These are phyloP conservation scores for Lindgomyces ingoldianus DNA, from an alignment of 495 filamentous ascomycete genomes.

Conservation along the genomic window DNA sequence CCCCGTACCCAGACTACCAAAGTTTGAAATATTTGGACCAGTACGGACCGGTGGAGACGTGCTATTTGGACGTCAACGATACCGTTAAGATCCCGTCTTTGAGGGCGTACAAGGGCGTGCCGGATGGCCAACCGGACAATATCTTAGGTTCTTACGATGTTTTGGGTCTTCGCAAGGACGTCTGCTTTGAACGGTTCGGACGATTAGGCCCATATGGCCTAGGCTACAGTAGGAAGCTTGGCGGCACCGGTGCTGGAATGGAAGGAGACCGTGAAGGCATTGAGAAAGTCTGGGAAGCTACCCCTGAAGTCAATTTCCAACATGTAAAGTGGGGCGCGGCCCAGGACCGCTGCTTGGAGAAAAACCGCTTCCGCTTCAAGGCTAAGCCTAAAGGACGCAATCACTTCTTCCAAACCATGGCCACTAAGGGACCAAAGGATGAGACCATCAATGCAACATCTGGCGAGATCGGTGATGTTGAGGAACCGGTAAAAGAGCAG, in stretches of 20 bases:
- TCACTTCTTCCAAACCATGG: constrained; percentile 52
- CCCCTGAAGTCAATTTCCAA: constrained; percentile 67
- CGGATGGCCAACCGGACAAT: constrained; percentile 77
- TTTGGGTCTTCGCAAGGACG: constrained; percentile 76
- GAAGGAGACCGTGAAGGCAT: constrained; percentile 76
- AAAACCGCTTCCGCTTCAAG: constrained; percentile 72
- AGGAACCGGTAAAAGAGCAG: background rate
- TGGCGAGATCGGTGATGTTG: background rate
- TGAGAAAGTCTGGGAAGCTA: constrained; percentile 70
- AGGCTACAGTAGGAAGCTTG: constrained; percentile 73
- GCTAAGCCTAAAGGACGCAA: constrained; percentile 47
- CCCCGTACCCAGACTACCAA: constrained; percentile 68
- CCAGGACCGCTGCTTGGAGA: constrained; percentile 67
- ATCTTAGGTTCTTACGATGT: constrained; percentile 80
- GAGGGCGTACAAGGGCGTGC: constrained; percentile 70
- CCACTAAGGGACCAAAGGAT: constrained; percentile 40
- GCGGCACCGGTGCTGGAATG: constrained; percentile 79
- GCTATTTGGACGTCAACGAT: constrained; percentile 68
- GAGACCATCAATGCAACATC: constrained; percentile 18
- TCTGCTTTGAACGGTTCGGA: constrained; percentile 94
- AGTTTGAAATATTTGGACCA: constrained; percentile 59
- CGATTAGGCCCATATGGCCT: constrained; percentile 85
- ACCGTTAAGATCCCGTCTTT: constrained; percentile 65
- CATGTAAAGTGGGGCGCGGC: constrained; percentile 72
- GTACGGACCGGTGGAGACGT: constrained; percentile 68